A percentile compares a stretch with the other conserved stretches of the same genome.
These are phyloP conservation scores for Mortierella sp. DNA, from an alignment of 371 early-diverging fungal genomes.

Conservation along the genomic window DNA sequence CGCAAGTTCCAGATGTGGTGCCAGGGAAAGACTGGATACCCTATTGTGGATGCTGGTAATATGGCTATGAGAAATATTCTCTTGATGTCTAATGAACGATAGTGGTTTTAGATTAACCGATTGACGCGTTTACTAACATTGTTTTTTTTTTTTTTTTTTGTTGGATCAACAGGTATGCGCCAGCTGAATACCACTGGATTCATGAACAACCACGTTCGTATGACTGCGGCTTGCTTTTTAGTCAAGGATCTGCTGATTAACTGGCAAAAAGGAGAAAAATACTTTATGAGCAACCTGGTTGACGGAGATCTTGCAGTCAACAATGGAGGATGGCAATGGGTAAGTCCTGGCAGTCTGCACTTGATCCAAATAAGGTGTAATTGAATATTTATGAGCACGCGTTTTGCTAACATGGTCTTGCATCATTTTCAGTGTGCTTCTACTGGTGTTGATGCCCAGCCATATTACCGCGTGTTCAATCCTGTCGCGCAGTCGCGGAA, in stretches of 20 bases:
- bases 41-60: constrained; percentile 73
- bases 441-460: constrained; percentile 74
- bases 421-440: constrained; percentile 55
- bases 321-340: constrained; percentile 86
- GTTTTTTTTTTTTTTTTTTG: too few species aligned
- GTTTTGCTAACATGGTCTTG: too few species aligned
- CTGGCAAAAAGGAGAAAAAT: constrained; percentile 74
- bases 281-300: constrained; percentile 69
- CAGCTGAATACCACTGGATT: constrained; percentile 66
- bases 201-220: constrained; percentile 74
- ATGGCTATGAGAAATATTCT: neutral
- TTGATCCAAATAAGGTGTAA: too few species aligned
- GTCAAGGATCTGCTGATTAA: constrained; percentile 75
- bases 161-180: constrained; percentile 56
- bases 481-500: constrained; percentile 55
- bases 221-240: constrained; percentile 74
- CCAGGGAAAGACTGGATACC: constrained; percentile 77
- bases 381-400: too few species aligned
- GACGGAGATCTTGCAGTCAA: constrained; percentile 76
- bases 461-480: constrained; percentile 76
- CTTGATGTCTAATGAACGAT: too few species aligned
- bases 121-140: too few species aligned
- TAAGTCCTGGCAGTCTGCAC: neutral
- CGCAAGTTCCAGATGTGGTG: constrained; percentile 65
- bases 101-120: too few species aligned